Evolutionary conservation across 2,329 filamentous ascomycete genomes (phyloP), one percentile per base, ranked within the genome.

Genomic region (Chrysosporium keratinophilum): DNA sequence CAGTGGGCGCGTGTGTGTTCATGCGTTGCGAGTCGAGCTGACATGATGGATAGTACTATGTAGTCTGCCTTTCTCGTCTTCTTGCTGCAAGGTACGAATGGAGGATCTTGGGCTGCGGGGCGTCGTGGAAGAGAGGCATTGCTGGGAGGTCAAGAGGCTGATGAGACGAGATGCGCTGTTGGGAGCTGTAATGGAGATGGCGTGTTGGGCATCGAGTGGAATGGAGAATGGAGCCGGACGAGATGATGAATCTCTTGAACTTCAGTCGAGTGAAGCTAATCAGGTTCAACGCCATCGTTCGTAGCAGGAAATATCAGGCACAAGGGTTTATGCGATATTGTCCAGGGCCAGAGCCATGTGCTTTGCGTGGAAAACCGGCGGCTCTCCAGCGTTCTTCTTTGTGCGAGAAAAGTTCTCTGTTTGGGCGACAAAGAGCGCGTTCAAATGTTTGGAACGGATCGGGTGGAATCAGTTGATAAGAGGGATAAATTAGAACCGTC

Each of bases 291-390:
- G n/a, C n/a, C n/a, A n/a, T n/a, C n/a, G n/a, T n/a, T n/a, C n/a
- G n/a, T n/a, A n/a, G n/a, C n/a, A n/a, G n/a, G n/a, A 48, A 23
- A 23, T 39, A 37, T 47, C 44, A 47, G 44, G 44, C 31, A 17
- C 44, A 37, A 47, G 15, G 11, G 33, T 3, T 48, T n/a, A 48
- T 48, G 45, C 45, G 11, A 28, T 17, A 48, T 46, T 19, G 19
- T 9, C 12, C 17, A 11, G 9, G 12, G n/a, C 35, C 11, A 5
- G 11, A 37, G 10, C 11, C 2, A 31, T n/a, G 14, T 31, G 9
- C 20, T 5, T 33, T 35, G 31, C 7, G 12, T 46, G 14, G 39
- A 41, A 12, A 14, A 41, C 10, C 15, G 39, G 14, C 39, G n/a
- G 10, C n/a, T 15, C 23, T 28, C 23, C 23, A 28, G 7, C 23